Evolutionary conservation across 2,329 filamentous ascomycete species (phyloP), one percentile per base, ranked within the genome.

Genomic region (Colletotrichum noveboracense): DNA sequence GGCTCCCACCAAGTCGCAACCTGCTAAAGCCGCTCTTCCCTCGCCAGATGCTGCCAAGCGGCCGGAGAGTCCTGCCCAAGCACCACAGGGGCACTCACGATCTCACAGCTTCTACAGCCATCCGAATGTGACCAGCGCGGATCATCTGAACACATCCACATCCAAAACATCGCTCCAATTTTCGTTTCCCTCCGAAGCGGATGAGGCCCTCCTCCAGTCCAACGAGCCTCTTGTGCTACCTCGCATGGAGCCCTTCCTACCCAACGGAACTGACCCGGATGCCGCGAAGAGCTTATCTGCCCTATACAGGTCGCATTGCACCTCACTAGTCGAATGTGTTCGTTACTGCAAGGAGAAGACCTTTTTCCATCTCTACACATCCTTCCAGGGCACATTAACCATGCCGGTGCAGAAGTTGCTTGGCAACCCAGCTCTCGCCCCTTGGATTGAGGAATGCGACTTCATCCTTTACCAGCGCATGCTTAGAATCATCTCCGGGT

Each of bases 321-420:
- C 97, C 16, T 98, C 96, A 1, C 90, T 99, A 7, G 94, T 99
- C 36, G 97, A 99, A 84, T 96, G 95, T 80, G 96, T 99, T 77
- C 94, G 97, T 34, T 98, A 95, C 84, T 98, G 96, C 89, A 97
- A 97, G 82, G 95, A 98, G 84, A 98, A 98, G 86, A 96, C 96
- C 8, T 98, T 99, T 83, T 98, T 98, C 83, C 95, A 97, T 78
- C 91, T 98, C 18, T 98, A 97, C 83, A 96, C 94, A 7, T 97
- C 96, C 1, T 98, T 99, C 83, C 95, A 98, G 81, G 97, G 97
- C 71, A 98, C 96, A 3, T 91, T 99, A 80, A 99, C 97, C 1
- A 97, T 98, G 84, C 97, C 97, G 7, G 96, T 98, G 5, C 96
- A 98, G 84, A 98, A 97, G 84, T 87, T 99, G 4, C 94, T 99